Evolutionary conservation across 2,329 filamentous ascomycete genomes (phyloP), one percentile per base, ranked within the genome.

Genomic region (Blastomyces emzantsi): DNA sequence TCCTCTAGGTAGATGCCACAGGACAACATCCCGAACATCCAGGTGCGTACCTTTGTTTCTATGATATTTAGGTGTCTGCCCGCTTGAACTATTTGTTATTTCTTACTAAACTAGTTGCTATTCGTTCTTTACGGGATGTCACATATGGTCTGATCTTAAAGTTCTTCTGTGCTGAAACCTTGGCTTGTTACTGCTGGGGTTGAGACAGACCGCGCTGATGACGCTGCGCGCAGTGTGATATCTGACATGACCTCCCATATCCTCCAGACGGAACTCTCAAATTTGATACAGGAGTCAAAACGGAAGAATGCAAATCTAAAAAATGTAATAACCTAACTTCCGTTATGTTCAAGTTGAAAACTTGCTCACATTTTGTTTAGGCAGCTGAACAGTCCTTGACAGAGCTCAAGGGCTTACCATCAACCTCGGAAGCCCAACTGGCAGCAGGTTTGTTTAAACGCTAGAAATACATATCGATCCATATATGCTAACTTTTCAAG

Each of bases 251-350:
- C 92, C 76, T 88, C 91, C 71, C 90, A 95, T 83, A 87, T 96
- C 72, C 84, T 97, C 72, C 87, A 88, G 73, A 87, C 90, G 64
- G 92, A 97, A 83, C 85, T 97, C 75, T 85, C 88, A 72, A 95
- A 90, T 79, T 85, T 97, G 75, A 88, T 96, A 71, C 90, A 95
- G 77, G 94, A 99, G 80, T 94, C 92, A 74, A 97, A 96, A 78
- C 86, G 93, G 72, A 97, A 96, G 78, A 89, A 97, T 76, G 86
- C 89, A 69, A 94, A 97, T 71, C 82, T 99, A 62, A 87, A 90
- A 80, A 90, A 89, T 83, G 83, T 76, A 64, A 70, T 67, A 43
- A 47, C 9, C 39, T 55, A 25, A 13, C n/a, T 59, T 51, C 62
- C 25, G 51, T 47, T 47, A 49, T 30, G 51, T 39, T 30, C 45